Base-by-base conservation (phyloP, 1,139 yeast species). In the Saccharomyces hybrid region DNA sequence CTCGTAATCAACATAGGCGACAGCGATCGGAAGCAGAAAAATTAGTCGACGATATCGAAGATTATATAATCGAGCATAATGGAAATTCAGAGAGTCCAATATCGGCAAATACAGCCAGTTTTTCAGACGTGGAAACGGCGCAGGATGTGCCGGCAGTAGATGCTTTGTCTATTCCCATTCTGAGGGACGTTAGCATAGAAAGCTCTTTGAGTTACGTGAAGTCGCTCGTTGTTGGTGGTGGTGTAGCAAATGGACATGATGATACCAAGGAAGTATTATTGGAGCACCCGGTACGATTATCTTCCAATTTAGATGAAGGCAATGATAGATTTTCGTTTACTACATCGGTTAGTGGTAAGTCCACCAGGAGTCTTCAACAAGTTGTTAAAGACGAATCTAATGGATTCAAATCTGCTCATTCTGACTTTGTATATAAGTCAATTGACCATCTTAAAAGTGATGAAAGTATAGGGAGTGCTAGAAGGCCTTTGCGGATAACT, bases 11-110 rank as follows among this genome's bases (percentile, higher is more conserved):
- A 26, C 71, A 68, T 51, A 56, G 58, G 51, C 60, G 70, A 42
- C 66, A 67, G 48, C 56, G 59, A 42, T 68, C 72, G 4, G 66
- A 69, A 47, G 68, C 70, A 7, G 72, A 69, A 51, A 63, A 64
- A 50, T 56, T 68, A 28, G 66, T 66, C 4, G 71, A 67, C 31
- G 70, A 69, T 51, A 58, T 69, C 20, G 71, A 68, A 28, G 53
- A 56, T 9, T 68, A 58, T 52, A 59, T 66, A 2, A 55, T 54
- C 20, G 56, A 61, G 44, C 59, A 60, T 42, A 55, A 48, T 29
- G 53, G 23, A 16, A 25, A 51, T 34, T 31, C 54, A 20, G 55
- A 51, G 4, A 46, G 51, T 16, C 29, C 54, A 9, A 11, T 51
- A 26, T 38, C 44, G 5, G 7, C 11, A 38, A 38, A 20, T 13